These are phyloP conservation scores for Cyanodermella asteris DNA, from an alignment of 2,329 filamentous ascomycete genomes.

Conservation along the genomic window DNA sequence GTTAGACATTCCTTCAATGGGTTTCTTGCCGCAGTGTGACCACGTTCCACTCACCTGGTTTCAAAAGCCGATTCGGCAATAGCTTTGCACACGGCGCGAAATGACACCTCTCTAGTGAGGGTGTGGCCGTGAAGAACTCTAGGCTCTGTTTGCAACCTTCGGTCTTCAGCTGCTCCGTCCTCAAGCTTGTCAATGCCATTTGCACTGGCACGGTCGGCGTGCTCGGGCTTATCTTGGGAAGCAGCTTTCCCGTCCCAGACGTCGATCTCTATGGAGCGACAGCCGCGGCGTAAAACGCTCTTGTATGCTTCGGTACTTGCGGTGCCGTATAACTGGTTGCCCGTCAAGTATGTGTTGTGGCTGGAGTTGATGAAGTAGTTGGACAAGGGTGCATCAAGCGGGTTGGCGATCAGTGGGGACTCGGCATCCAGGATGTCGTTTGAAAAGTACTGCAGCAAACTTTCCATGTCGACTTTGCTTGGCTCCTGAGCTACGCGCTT, in stretches of 20 bases:
- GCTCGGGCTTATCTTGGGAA: slow-evolving; percentile 8
- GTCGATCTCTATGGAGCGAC: slow-evolving; percentile 84
- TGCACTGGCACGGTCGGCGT: slow-evolving; percentile 9
- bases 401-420: slow-evolving; percentile 25
- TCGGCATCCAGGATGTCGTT: no score
- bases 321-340: slow-evolving; percentile 62
- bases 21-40: not conserved
- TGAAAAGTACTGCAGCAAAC: no score
- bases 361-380: slow-evolving; percentile 91
- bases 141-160: slow-evolving; percentile 49
- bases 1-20: no score
- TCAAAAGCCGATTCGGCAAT: slow-evolving; percentile 62
- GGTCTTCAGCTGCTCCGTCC: slow-evolving; percentile 9
- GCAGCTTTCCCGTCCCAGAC: slow-evolving; percentile 53
- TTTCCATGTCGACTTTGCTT: no score
- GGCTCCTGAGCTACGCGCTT: no score
- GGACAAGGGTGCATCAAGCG: slow-evolving; percentile 47
- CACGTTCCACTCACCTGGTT: slow-evolving; percentile 19
- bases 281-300: slow-evolving; percentile 51
- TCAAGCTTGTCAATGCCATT: slow-evolving; percentile 10
- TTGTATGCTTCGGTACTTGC: slow-evolving; percentile 61
- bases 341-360: slow-evolving; percentile 81
- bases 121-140: slow-evolving; percentile 75
- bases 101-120: slow-evolving; percentile 63
- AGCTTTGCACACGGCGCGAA: slow-evolving; percentile 65